Evolutionary conservation across 2,329 filamentous ascomycete genomes (phyloP).

Genomic region (Pyrenophora tritici-repentis): DNA sequence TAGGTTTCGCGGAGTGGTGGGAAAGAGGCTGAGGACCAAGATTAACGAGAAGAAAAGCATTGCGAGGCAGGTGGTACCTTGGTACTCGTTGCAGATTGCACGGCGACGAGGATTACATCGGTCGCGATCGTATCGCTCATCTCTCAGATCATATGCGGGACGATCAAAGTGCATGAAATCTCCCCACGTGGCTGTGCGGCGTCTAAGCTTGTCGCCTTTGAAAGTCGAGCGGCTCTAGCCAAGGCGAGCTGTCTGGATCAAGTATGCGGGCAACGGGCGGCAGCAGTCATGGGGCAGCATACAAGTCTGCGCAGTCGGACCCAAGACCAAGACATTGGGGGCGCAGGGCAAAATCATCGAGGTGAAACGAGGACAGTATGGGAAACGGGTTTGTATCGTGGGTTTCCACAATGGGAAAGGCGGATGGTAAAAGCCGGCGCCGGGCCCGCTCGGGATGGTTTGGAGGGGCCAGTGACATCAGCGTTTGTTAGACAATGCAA

Average conservation of each 20-base stretch:
- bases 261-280: not conserved
- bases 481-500: constrained; percentile 1
- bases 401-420: constrained; percentile 1
- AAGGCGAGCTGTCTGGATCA: not conserved
- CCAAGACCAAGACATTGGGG: not conserved
- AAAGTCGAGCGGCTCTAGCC: not conserved
- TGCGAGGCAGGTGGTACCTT: not conserved
- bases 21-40: not conserved
- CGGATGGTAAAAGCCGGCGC: not conserved
- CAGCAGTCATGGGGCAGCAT: not conserved
- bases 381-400: constrained; percentile 2
- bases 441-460: constrained; percentile 1
- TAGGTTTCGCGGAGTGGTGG: not conserved
- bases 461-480: constrained; percentile 11
- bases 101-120: constrained; percentile 2
- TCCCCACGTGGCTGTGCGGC: constrained; percentile 7
- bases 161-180: constrained; percentile 4
- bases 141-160: constrained; percentile 4
- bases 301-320: not conserved
- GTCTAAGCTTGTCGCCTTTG: not conserved
- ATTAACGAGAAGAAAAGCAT: constrained; percentile 5
- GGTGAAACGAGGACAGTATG: not conserved
- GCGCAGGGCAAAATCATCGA: not conserved
- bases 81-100: constrained; percentile 1
- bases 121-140: constrained; percentile 2